Evolutionary conservation across 108 stramenopile genomes (phyloP), one percentile per base, ranked within the genome.

Genomic region (Cyclotella atomus): DNA sequence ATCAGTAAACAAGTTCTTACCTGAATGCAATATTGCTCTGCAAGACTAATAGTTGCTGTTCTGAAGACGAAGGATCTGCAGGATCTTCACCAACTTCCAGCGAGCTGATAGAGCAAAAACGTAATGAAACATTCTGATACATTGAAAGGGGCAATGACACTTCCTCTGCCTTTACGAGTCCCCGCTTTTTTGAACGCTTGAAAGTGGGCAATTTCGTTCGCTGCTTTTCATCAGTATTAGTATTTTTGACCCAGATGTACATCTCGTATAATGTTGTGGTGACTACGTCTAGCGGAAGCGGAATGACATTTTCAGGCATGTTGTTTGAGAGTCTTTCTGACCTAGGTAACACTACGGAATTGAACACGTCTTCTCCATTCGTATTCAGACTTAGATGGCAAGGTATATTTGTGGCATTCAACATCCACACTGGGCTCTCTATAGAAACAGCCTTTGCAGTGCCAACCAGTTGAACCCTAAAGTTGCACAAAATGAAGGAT

Each of bases 401-500:
- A 54, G 85, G 74, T 0, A 62, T 27, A 24, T 70, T 77, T 14
- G 85, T 60, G 4, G 66, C 57, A 69, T 81, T 89, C 43, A 68
- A 75, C 16, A 89, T 24, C 36, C 74, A 75, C 49, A 86, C 66
- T 17, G 88, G 88, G 21, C 85, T 86, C 65, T 89, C 88, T 5
- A 89, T 65, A 1, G 88, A 82, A 1, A 89, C 85, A 30, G 86
- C 68, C 60, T 89, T 89, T 16, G 78, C 72, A 24, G 81, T 81
- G 3, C 83, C 88, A 35, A 53, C 36, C 6, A 89, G 73, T 25
- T 77, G 76, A 41, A 89, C 77, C 14, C 88, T 53, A 4, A 80
- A 56, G 85, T 84, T 9, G 84, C 68, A 70, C 81, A 80, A 25
- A 70, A 75, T 4, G 81, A 33, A 15, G 76, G 29, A 47, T 69